Percentiles rank a stretch among this genome's conserved stretches.
Conservation (phyloP, 1,284 basidiomycete species). For the Ganoderma resinaceum region DNA sequence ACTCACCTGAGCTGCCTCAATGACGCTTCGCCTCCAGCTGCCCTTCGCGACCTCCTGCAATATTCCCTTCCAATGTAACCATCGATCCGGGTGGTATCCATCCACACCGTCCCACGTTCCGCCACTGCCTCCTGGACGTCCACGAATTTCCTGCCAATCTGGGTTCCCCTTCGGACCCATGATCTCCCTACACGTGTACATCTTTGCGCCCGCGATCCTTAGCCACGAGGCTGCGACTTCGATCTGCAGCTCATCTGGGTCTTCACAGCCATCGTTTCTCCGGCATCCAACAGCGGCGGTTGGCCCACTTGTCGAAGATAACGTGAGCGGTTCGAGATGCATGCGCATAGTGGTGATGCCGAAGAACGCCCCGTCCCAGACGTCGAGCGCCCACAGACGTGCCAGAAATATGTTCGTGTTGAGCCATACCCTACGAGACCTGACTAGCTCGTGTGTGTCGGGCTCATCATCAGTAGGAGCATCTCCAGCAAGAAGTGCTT, state of each 20-base stretch:
- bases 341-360: conserved; percentile 18
- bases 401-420: conserved; percentile 23
- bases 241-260: conserved; percentile 16
- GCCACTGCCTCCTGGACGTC: conserved; percentile 17
- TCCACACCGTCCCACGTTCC: conserved; percentile 26
- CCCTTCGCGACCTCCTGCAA: conserved; percentile 9
- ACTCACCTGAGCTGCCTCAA: conserved; percentile 21
- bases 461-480: conserved; percentile 3
- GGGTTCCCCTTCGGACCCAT: conserved; percentile 24
- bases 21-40: conserved; percentile 17
- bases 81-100: conserved; percentile 24
- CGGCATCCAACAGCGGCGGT: neutral
- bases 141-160: conserved; percentile 1
- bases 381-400: conserved; percentile 20
- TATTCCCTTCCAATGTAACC: conserved; percentile 22
- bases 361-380: conserved; percentile 21
- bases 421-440: conserved; percentile 21
- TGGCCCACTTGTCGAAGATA: conserved; percentile 1
- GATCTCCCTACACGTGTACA: conserved; percentile 20
- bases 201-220: conserved; percentile 18
- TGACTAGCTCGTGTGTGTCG: neutral
- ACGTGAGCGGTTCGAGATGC: conserved; percentile 23
- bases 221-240: conserved; percentile 21
- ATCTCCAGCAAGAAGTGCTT: conserved; percentile 15
- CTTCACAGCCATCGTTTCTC: neutral